Base-by-base conservation (phyloP, 129 eudicot species). In the Flaveria robusta region DNA sequence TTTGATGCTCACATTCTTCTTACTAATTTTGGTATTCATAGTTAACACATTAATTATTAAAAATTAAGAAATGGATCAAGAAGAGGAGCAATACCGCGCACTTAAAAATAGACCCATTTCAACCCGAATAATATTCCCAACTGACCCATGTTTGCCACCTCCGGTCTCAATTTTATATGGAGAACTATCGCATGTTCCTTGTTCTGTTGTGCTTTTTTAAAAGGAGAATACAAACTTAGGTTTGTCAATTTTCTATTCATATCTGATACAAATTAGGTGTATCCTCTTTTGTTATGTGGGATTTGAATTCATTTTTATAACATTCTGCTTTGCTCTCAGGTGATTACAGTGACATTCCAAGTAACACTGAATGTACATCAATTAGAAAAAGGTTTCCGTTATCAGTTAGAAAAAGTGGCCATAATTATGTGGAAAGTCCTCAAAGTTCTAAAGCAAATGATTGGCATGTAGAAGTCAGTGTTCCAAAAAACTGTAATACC, bases 381-480 rank as follows among this genome's bases (percentile, higher is more conserved):
- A 80, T 76, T 37, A 85, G 83, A 82, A 88, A 82, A 74, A 85
- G 91, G 86, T 76, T 82, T 81, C 89, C 96, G 6, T 63, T 82
- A 66, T 81, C 92, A 34, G 82, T 78, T 46, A 82, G 88, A 79
- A 90, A 87, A 80, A 70, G 87, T 9, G 90, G 72, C 11, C 87
- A 74, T 65, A 86, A 77, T 45, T 76, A 52, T 84, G 78, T 68
- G 9, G 97, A 84, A 45, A 80, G 79, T 74, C 79, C 87, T 46
- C 86, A 74, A 41, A 68, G 24, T 26, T 73, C 88, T 18, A 84
- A 82, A 49, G 74, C 77, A 75, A 87, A 70, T 76, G 96, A 90
- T 70, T 93, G 98, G 98, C 85, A 88, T 41, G 71, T 88, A 72
- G 91, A 93, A 82, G 86, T 93, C 46, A 87, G 82, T 77, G 85